These are phyloP conservation scores for Metschnikowia vanudenii DNA, from an alignment of 805 yeast species.

Conservation along the genomic window DNA sequence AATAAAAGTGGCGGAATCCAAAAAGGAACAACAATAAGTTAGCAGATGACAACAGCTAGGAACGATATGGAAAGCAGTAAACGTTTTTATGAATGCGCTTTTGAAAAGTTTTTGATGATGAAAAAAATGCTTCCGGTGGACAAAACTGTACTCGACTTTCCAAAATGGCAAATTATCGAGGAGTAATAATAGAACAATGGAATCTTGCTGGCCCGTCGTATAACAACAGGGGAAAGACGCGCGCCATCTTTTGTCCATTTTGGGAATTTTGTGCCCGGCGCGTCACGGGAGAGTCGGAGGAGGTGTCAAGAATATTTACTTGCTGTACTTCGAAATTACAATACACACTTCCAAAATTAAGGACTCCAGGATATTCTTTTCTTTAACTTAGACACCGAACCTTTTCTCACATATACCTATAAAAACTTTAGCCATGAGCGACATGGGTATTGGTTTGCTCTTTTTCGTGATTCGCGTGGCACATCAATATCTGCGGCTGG, in stretches of 20 bases:
- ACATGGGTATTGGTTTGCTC: too few relatives aligned
- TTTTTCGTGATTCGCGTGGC: too few relatives aligned
- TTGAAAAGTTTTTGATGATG: neutral
- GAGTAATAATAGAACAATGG: constrained; percentile 4
- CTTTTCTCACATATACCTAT: too few relatives aligned
- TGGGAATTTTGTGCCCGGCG: constrained; percentile 4
- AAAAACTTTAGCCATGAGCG: too few relatives aligned
- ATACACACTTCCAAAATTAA: too few relatives aligned
- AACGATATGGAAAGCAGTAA: neutral
- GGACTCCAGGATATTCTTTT: too few relatives aligned
- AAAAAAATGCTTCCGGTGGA: neutral
- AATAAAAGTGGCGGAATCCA: neutral
- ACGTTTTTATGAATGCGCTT: neutral
- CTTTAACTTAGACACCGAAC: too few relatives aligned
- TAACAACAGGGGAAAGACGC: constrained; percentile 12
- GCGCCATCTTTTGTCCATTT: constrained; percentile 6
- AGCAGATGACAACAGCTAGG: neutral
- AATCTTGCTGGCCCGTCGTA: constrained; percentile 6
- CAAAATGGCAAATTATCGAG: neutral
- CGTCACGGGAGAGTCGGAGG: neutral
- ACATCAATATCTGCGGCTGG: too few relatives aligned
- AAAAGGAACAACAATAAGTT: too few relatives aligned
- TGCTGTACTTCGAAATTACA: too few relatives aligned
- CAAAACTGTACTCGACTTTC: neutral
- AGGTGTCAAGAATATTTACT: too few relatives aligned